Conservation (phyloP, 805 yeast genomes). For the Debaryomyces castellii region DNA sequence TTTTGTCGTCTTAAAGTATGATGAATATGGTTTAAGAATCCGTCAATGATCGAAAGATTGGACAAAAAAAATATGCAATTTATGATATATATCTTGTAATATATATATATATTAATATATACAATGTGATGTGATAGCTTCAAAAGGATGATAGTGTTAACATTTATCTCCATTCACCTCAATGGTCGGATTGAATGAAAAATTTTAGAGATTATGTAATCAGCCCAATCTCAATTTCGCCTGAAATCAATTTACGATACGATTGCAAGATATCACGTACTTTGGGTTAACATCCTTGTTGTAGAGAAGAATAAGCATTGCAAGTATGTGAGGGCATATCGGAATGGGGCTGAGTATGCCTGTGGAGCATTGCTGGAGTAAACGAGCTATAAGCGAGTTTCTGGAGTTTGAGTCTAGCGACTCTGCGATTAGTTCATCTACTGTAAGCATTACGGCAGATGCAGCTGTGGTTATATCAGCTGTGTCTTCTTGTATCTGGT, state of each 20-base stretch:
- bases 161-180: constrained; percentile 3
- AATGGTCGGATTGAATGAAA: constrained; percentile 11
- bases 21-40: neutral
- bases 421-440: neutral
- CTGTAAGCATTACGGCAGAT: neutral
- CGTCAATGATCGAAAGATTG: neutral
- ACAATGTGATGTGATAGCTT: neutral
- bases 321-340: constrained; percentile 21
- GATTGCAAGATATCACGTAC: neutral
- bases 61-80: constrained; percentile 1
- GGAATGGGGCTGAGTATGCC: constrained; percentile 15
- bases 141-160: neutral
- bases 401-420: neutral
- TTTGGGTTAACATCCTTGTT: constrained; percentile 2
- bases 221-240: neutral
- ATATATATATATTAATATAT: constrained; percentile 1
- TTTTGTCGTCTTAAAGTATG: neutral
- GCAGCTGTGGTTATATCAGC: too few relatives aligned
- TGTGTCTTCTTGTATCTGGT: neutral
- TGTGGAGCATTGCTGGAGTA: neutral
- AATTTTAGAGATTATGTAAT: constrained; percentile 8
- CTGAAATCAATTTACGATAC: neutral
- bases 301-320: constrained; percentile 10
- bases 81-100: neutral
- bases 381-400: neutral